Percentiles rank a stretch among this genome's conserved stretches.
These are phyloP conservation scores for Pleurotus giganteus DNA, from an alignment of 768 basidiomycete genomes.

Conservation along the genomic window DNA sequence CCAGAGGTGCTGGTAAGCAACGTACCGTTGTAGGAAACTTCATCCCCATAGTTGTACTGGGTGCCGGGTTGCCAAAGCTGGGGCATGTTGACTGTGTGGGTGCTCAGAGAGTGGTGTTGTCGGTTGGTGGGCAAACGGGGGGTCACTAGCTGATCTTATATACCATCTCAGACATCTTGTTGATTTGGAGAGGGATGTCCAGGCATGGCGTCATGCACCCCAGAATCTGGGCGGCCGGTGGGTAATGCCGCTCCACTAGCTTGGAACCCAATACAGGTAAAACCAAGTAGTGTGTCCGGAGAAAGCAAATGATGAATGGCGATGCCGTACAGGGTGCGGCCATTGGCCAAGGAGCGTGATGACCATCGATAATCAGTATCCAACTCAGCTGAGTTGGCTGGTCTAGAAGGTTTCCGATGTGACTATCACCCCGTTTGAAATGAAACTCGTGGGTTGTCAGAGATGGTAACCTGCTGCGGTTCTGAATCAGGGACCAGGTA, in stretches of 20 bases:
- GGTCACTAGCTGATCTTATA: neutral
- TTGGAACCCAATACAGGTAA: neutral
- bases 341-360: neutral
- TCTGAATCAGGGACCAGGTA: neutral
- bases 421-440: neutral
- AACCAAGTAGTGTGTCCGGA: neutral
- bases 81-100: constrained; percentile 31
- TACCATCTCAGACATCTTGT: neutral
- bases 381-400: neutral
- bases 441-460: neutral
- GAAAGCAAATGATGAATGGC: neutral
- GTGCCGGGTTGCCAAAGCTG: constrained; percentile 62
- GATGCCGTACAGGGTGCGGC: neutral
- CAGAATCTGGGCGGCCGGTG: constrained; percentile 1
- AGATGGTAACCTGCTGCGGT: neutral
- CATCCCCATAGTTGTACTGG: constrained; percentile 49
- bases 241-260: constrained; percentile 8
- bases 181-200: neutral
- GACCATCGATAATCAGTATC: constrained; percentile 5
- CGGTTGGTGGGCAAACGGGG: neutral
- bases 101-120: neutral
- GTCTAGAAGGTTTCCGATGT: constrained; percentile 1
- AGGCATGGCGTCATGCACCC: constrained; percentile 8
- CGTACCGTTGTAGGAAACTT: constrained; percentile 57
- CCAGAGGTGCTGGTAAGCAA: constrained; percentile 9